Evolutionary conservation across 805 yeast species (phyloP).

Genomic region (Komagataella populi): DNA sequence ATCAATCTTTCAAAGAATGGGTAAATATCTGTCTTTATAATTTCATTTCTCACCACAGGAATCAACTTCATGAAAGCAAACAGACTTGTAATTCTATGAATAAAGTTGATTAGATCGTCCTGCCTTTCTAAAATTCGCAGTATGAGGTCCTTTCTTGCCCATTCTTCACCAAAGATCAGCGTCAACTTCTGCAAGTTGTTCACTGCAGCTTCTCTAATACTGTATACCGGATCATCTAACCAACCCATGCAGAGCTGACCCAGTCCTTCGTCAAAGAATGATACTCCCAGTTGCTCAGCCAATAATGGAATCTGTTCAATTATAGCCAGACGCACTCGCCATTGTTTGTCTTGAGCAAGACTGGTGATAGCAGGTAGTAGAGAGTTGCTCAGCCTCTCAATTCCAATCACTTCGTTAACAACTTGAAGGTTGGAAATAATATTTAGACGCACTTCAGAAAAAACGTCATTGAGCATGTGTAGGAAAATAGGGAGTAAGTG

Average conservation of each 20-base stretch:
- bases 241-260: slow-evolving; percentile 90
- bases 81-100: slow-evolving; percentile 83
- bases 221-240: slow-evolving; percentile 96
- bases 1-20: slow-evolving; percentile 69
- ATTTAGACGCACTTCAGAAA: slow-evolving; percentile 90
- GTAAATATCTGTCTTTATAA: slow-evolving; percentile 50
- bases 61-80: slow-evolving; percentile 77
- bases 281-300: slow-evolving; percentile 88
- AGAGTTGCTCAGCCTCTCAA: slow-evolving; percentile 72
- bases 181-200: slow-evolving; percentile 68
- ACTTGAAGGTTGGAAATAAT: slow-evolving; percentile 84
- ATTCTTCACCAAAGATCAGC: slow-evolving; percentile 77
- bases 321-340: slow-evolving; percentile 96
- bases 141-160: slow-evolving; percentile 84
- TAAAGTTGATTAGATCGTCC: slow-evolving; percentile 46
- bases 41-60: slow-evolving; percentile 49
- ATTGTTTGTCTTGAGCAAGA: slow-evolving; percentile 88
- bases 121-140: slow-evolving; percentile 48
- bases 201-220: slow-evolving; percentile 95
- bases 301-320: slow-evolving; percentile 91
- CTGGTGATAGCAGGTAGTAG: slow-evolving; percentile 92
- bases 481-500: slow-evolving; percentile 77
- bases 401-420: slow-evolving; percentile 91
- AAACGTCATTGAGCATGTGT: slow-evolving; percentile 92
- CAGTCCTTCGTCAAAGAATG: slow-evolving; percentile 84